Percentiles rank a stretch among this genome's conserved stretches.
Conservation (phyloP, 106 monocot genomes). For the Allium fistulosum region DNA sequence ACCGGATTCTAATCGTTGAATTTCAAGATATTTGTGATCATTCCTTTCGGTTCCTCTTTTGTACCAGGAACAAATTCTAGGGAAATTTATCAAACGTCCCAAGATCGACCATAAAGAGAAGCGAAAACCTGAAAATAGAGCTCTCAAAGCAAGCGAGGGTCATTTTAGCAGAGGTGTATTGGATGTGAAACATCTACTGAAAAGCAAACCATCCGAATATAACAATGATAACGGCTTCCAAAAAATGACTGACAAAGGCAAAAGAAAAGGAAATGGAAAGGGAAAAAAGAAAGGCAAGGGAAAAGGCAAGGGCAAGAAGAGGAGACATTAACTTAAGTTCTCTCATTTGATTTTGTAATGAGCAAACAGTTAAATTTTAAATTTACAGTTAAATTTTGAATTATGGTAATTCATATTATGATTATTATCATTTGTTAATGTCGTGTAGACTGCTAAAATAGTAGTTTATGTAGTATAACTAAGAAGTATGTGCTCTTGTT, state of each 20-base stretch:
- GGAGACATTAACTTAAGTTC: neutral
- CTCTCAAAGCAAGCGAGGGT: constrained; percentile 27
- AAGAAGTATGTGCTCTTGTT: no score
- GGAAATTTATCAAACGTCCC: constrained; percentile 8
- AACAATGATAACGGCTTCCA: neutral
- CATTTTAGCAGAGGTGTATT: constrained; percentile 32
- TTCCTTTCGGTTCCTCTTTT: no score
- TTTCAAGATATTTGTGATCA: no score
- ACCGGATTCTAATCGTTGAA: neutral
- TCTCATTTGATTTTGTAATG: neutral
- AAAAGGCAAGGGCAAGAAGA: constrained; percentile 10
- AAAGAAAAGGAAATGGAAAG: constrained; percentile 7
- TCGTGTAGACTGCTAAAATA: no score
- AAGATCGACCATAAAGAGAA: constrained; percentile 7
- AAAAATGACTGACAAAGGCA: constrained; percentile 1
- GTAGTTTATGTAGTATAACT: no score
- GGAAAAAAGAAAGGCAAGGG: constrained; percentile 13
- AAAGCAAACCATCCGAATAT: neutral
- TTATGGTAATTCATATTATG: no score
- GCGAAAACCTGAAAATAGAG: constrained; percentile 16
- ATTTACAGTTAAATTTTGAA: no score
- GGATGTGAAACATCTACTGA: constrained; percentile 35
- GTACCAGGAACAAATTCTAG: constrained; percentile 19
- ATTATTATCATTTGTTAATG: no score
- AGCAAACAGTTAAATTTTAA: no score